Base-by-base conservation (phyloP, 116 monocot genomes). In the Iris pallida region DNA sequence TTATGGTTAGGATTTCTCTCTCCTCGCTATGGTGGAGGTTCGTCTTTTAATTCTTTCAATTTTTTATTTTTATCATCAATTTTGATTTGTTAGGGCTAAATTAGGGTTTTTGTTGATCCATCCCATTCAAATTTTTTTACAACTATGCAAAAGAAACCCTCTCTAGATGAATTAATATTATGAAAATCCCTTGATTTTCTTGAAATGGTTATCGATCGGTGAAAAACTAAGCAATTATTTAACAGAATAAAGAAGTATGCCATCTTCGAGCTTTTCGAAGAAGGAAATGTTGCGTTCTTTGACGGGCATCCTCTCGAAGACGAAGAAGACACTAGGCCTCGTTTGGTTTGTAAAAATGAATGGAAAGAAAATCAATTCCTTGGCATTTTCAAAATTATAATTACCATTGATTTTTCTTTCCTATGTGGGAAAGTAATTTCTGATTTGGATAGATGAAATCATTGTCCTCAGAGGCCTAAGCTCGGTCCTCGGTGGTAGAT, bases 201-300 rank as follows among this genome's bases (percentile, higher is more conserved):
- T 48, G 45, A 56, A 45, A 20, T 47, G 47, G 43, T 16, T 8
- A 42, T 53, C 66, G 40, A 68, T 79, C 18, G 13, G 1, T 47
- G 53, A 65, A 53, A 20, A 45, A 41, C 15, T 42, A 17, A 30
- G 73, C 43, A 59, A n/a, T 30, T 69, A 19, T 10, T 49, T 67
- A 30, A 20, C 53, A 45, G 51, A 45, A 47, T 79, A 51, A 30
- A 30, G 49, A 7, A 85, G 83, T 78, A 90, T 90, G 89, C 53
- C 86, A 68, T 61, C 82, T 16, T 66, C 51, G 41, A 63, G 55
- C 41, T 48, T 83, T 67, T 43, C 79, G 41, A 76, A 75, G 17
- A 66, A 76, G 10, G 84, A 84, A 20, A 74, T 79, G 66, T 70
- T 88, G 54, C 76, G 67, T 19, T 73, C 76, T 45, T 73, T 81